These are phyloP conservation scores for Kodamaea kakaduensis DNA, from an alignment of 805 yeast genomes.

Conservation along the genomic window DNA sequence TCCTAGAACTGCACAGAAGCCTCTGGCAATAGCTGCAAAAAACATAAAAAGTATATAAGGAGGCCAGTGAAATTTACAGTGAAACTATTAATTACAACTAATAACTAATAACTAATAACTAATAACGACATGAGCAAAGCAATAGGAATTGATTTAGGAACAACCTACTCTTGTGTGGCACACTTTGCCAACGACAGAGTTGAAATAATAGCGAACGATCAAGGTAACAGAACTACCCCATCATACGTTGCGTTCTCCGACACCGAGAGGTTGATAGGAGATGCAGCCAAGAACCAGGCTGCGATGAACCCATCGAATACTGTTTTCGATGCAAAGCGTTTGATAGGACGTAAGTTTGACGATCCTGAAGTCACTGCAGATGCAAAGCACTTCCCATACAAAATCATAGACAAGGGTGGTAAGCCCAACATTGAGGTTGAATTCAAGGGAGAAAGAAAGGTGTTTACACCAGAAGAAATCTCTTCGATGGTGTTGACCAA, in stretches of 20 bases:
- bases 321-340: conserved; percentile 92
- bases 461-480: conserved; percentile 90
- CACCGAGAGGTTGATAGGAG: conserved; percentile 92
- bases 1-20: conserved; percentile 7
- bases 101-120: too few relatives aligned
- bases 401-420: conserved; percentile 69
- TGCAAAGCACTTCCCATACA: conserved; percentile 86
- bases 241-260: conserved; percentile 96
- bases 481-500: conserved; percentile 88
- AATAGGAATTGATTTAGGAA: conserved; percentile 96
- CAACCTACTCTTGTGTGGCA: conserved; percentile 97
- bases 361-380: conserved; percentile 79
- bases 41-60: too few relatives aligned
- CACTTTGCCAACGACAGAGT: conserved; percentile 66
- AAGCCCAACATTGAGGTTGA: conserved; percentile 88
- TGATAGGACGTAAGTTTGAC: conserved; percentile 76
- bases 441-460: conserved; percentile 81
- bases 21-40: conserved; percentile 5
- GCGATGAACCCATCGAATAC: conserved; percentile 95
- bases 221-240: conserved; percentile 98
- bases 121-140: conserved; percentile 18
- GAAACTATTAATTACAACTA: too few relatives aligned
- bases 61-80: too few relatives aligned
- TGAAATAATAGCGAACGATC: conserved; percentile 94
- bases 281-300: conserved; percentile 98